Evolutionary conservation across 1,284 basidiomycete species (phyloP), one percentile per base, ranked within the genome.

Genomic region (Coriolopsis trogii): DNA sequence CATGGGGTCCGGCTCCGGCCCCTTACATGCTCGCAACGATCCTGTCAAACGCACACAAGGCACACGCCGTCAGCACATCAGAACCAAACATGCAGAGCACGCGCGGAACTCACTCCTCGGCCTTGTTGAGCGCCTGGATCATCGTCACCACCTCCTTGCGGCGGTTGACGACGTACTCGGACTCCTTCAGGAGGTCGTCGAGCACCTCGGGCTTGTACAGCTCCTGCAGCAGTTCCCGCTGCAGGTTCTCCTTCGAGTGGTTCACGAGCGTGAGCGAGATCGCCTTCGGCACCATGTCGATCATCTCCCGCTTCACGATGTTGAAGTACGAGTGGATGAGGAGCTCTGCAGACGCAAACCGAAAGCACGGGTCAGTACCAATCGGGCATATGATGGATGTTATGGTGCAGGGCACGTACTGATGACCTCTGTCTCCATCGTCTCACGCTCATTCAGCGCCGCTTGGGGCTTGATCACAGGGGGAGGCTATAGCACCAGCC

Each of bases 361-460:
- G 26, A 36, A 38, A 39, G 21, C 44, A 12, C 50, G 24, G 25
- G 24, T 24, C 18, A 36, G 21, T 12, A 12, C 16, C 30, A 31
- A 16, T 6, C 25, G 29, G 26, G 41, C 29, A 31, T 13, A 20
- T 18, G 2, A 8, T 31, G 41, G 15, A 25, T 31, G 10, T 39
- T 30, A 34, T 31, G 40, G 25, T 10, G 37, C 18, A 30, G 30
- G 9, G 18, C 9, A 88, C 92, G 74, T 71, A 94, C 93, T 99
- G 84, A 99, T 99, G 55, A 99, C 95, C 67, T 99, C 97, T 4
- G 96, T 98, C 74, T 99, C 97, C 87, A 98, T 94, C 41, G 89
- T 87, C 77, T 99, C 97, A 53, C 97, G 83, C 64, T 99, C 96
- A 65, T 84, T 98, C 62, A 99, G 77, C 21, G 91, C 90, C n/a